Base-by-base conservation (phyloP, 371 early-diverging fungal genomes). In the Phascolomyces articulosus region DNA sequence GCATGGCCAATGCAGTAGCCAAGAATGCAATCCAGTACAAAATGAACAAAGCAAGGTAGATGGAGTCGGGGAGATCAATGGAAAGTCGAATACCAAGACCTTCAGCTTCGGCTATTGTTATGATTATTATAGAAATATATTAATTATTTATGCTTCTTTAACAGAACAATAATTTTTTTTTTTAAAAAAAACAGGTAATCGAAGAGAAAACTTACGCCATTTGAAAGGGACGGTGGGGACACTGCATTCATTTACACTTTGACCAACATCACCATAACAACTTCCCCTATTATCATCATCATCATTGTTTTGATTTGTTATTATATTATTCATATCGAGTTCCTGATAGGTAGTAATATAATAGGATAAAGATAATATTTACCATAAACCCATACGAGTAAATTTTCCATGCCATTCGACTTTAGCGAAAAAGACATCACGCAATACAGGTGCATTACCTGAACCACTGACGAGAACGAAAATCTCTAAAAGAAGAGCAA, bases 11-110 rank as follows among this genome's bases (percentile, higher is more conserved):
- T 9, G 71, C 69, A 8, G 75, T 77, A 27, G 78, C 69, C 40
- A 71, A 73, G 34, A 76, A 66, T 3, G 75, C 78, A 62, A 81
- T 73, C 75, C 74, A 78, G 57, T 78, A 81, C 18, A 81, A 61
- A 16, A 78, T 70, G 54, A 81, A 75, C 40, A 71, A 68, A 40
- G 82, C 79, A 15, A 77, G 53, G 55, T 73, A 75, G 0, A 80
- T 62, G 26, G 54, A 53, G 28, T 74, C 64, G 16, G 63, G 68
- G 7, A 63, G 4, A 34, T 59, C 31, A 9, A 63, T 31, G 44
- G 44, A 58, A 8, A 58, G 44, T 31, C 53, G 27, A 13, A 68
- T 44, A 24, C 18, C 48, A 0, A 67, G 48, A 23, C 64, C 67
- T 49, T 63, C 55, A 23, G 66, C 60, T 26, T 67, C 64, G 40